phyloP scores from a whole-genome alignment of 2,329 filamentous ascomycete genomes.

The Thermoascus crustaceus region DNA sequence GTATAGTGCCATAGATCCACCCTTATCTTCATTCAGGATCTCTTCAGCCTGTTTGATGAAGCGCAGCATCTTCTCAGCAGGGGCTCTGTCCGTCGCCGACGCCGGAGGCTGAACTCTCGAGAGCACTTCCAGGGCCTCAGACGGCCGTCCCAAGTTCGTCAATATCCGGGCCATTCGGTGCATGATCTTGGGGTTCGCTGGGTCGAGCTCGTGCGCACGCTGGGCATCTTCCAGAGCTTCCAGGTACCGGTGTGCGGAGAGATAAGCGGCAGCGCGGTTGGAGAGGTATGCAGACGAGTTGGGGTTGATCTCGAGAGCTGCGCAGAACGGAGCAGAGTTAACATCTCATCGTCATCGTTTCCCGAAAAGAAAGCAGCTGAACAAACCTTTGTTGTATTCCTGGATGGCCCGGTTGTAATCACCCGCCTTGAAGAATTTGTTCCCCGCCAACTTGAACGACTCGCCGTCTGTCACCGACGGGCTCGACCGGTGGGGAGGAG shows the following conservation, averaged over 20 bases:
- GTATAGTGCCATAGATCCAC: slow-evolving; percentile 84
- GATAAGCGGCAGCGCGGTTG: slow-evolving; percentile 90
- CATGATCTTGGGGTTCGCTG: slow-evolving; percentile 78
- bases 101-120: slow-evolving; percentile 70
- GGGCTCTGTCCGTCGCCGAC: slow-evolving; percentile 73
- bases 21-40: slow-evolving; percentile 63
- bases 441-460: slow-evolving; percentile 82
- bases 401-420: slow-evolving; percentile 81
- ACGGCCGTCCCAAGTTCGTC: slow-evolving; percentile 74
- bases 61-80: slow-evolving; percentile 76
- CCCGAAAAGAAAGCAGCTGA: neutral
- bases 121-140: slow-evolving; percentile 79
- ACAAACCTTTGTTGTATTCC: slow-evolving; percentile 84
- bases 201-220: slow-evolving; percentile 72
- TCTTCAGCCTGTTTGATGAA: slow-evolving; percentile 75
- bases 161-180: slow-evolving; percentile 84
- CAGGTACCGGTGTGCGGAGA: slow-evolving; percentile 72
- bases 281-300: slow-evolving; percentile 82
- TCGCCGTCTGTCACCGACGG: slow-evolving; percentile 67
- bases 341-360: slow-evolving; percentile 4
- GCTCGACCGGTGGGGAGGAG: slow-evolving; percentile 42
- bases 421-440: slow-evolving; percentile 94
- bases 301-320: slow-evolving; percentile 82
- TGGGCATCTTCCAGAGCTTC: slow-evolving; percentile 82
- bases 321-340: slow-evolving; percentile 10